These are phyloP conservation scores for Cladosporium sphaerospermum DNA, from an alignment of 2,329 filamentous ascomycete genomes.

Conservation along the genomic window DNA sequence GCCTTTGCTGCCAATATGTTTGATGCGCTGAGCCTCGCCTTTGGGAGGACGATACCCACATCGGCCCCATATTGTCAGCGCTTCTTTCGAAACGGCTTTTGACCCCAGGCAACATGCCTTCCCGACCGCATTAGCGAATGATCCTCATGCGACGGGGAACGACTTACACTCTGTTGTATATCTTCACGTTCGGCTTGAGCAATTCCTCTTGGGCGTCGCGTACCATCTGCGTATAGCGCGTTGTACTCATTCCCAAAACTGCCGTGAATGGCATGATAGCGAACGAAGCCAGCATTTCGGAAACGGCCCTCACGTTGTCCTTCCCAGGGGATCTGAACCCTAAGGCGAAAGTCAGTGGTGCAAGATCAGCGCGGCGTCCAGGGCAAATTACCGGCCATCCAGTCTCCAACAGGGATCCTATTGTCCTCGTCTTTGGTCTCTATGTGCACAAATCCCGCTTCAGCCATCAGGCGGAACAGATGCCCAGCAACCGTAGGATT, in stretches of 20 bases:
- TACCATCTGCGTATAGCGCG: not conserved
- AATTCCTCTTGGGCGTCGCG: not conserved
- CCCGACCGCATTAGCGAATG: no score
- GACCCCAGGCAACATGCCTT: not conserved
- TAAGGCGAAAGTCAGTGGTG: not conserved
- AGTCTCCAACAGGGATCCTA: not conserved
- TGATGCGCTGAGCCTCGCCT: no score
- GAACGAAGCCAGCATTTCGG: not conserved
- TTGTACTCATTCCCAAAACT: not conserved
- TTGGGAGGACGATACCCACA: not conserved
- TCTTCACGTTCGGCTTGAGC: not conserved
- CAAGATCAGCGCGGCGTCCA: not conserved
- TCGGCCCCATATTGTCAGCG: not conserved
- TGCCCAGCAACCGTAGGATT: not conserved
- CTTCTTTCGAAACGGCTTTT: not conserved
- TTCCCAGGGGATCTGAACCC: not conserved
- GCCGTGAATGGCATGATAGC: not conserved
- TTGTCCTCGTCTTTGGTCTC: not conserved
- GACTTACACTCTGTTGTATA: conserved; percentile 3
- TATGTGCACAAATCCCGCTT: not conserved
- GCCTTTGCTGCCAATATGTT: no score
- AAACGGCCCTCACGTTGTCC: not conserved
- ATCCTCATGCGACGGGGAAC: not conserved
- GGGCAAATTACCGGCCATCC: not conserved
- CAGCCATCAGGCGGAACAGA: not conserved